These are phyloP conservation scores for Dactylellina sp. DNA, from an alignment of 2,329 filamentous ascomycete genomes.

Conservation along the genomic window DNA sequence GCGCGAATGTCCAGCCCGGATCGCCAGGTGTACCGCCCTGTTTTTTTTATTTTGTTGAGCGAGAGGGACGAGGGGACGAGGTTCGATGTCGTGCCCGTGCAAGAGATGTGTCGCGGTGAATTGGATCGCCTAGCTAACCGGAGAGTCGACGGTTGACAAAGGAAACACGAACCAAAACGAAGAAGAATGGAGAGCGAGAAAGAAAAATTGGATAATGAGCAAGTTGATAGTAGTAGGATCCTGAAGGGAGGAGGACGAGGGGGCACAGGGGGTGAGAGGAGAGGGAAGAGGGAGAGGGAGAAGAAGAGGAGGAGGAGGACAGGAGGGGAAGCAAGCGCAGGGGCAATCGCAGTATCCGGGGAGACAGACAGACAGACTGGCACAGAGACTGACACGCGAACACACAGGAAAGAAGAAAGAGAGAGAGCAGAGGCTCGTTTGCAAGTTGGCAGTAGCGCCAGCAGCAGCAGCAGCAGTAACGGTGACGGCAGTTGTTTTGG, in stretches of 20 bases:
- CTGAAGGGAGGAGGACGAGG: conserved; percentile 1
- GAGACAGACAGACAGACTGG: neutral
- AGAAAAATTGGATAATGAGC: conserved; percentile 2
- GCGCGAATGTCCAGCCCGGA: conserved; percentile 1
- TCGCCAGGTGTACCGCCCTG: conserved; percentile 50
- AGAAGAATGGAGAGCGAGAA: neutral
- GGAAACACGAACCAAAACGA: conserved; percentile 10
- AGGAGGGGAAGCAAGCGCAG: conserved; percentile 23
- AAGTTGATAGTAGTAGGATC: neutral
- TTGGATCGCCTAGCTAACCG: no score
- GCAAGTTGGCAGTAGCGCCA: no score
- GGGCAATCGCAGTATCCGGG: neutral
- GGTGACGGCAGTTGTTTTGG: neutral
- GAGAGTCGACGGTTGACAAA: no score
- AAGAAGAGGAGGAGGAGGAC: conserved; percentile 9
- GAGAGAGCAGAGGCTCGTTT: no score
- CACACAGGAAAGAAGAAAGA: no score
- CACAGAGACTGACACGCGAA: neutral
- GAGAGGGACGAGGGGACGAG: neutral
- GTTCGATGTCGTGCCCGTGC: neutral
- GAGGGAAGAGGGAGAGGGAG: conserved; percentile 26
- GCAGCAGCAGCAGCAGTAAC: neutral
- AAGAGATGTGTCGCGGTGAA: no score
- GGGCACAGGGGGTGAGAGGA: conserved; percentile 27
- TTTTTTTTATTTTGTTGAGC: no score